Base-by-base conservation (phyloP, 129 eudicot genomes). In the Oenanthe sinensis region DNA sequence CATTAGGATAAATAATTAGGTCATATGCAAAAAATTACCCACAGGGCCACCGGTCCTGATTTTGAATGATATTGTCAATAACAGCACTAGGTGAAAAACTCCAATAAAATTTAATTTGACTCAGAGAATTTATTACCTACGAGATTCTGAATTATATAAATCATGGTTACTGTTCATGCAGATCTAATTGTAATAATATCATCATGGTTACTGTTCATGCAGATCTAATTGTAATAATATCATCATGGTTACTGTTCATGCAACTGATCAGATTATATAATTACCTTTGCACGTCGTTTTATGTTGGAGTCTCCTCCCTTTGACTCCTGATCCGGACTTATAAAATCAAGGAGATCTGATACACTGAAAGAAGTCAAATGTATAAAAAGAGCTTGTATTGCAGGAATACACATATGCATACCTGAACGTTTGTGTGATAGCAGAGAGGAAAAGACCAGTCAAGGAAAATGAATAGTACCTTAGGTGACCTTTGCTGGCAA, bases 401-500 rank as follows among this genome's bases (percentile, higher is more conserved):
- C 15, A 84, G 15, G 16, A 15, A 74, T 12, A 8, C 1, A 50
- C 65, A 78, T 33, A 76, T 46, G 39, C 48, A 69, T 8, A 39
- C 6, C 13, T 13, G 75, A 33, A 19, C 1, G 11, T 60, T n/a
- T 60, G 33, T n/a, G 33, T n/a, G 28, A 4, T 60, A 9, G 16
- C n/a, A 17, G 75, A 36, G 17, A 17, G 75, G 45, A 39, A 70
- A 19, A 43, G 83, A 77, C 81, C 44, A 45, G 43, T 74, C 8
- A 79, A 88, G 91, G 71, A 82, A 46, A 49, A 79, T 89, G 88
- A 78, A 84, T 79, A 85, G 85, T 81, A 96, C 99, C 99, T 96
- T 84, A 96, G 97, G 85, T 96, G 99, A 75, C 99, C 99, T 89
- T 96, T 96, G 92, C 97, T 92, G 75, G 99, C 95, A 87, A 96